Base-by-base conservation (phyloP, 805 yeast genomes). In the Yamadazyma sp. region DNA sequence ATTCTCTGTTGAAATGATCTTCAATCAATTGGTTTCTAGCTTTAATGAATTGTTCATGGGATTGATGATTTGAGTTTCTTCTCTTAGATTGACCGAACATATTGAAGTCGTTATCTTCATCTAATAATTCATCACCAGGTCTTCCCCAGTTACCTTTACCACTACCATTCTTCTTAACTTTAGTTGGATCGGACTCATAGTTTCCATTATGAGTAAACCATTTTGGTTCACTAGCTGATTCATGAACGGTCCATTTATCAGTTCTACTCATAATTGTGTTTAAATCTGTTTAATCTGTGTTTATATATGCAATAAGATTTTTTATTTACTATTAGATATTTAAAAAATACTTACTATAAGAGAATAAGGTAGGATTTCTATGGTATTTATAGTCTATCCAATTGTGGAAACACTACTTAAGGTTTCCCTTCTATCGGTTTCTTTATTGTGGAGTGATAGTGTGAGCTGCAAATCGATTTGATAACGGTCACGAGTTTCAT, bases 71-170 rank as follows among this genome's bases (percentile, higher is more conserved):
- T 19, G 70, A 62, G 47, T 67, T 67, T 36, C 72, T 48, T 45
- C 71, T 60, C 7, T 45, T 45, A 3, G 62, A 49, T 28, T 44
- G 37, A 5, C 58, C 56, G 37, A 48, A 52, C 19, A 43, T 27
- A 13, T 32, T 28, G 12, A 23, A 19, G n/a, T 31, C 35, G 43
- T 76, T 80, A 31, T 81, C 85, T 13, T 70, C 62, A 35, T 74
- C 76, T 40, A 75, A 70, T 42, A 84, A 56, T 50, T 86, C 95
- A 48, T 85, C 95, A 20, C 88, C 91, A 7, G 78, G 73, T 40
- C 69, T 65, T 28, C 97, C 97, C 95, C 96, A 86, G 53, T 87
- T 87, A 46, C 80, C 82, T 49, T 78, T 80, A 30, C 97, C 97
- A 22, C 82, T 82, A 32, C 97, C 97, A 39, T 73, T 73, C 56